Evolutionary conservation across 371 early-diverging fungal genomes (phyloP), one percentile per base, ranked within the genome.

Genomic region (Mucor piriformis): DNA sequence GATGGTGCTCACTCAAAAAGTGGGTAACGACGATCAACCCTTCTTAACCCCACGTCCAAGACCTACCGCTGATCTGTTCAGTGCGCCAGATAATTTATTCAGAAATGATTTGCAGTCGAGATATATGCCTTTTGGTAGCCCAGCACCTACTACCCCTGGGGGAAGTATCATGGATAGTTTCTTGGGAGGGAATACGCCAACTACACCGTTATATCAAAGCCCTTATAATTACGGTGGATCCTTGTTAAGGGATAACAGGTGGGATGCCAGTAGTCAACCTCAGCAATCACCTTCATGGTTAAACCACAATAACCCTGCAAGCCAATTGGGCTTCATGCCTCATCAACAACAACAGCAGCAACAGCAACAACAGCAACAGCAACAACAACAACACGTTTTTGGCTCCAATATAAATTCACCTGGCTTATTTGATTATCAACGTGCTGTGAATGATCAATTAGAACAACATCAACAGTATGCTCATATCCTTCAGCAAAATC

Each of bases 11-110:
- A 83, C 88, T 40, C 73, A 82, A 21, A 79, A 76, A 54, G 74
- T 88, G 2, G 84, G 85, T 8, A 81, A 81, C 46, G 88, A 88
- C 3, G 83, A 84, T 20, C 76, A 82, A 18, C 89, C 89, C 1
- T 91, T 89, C 71, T 66, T 87, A 55, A 66, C 77, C 0, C 72
- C 79, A 15, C 74, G 73, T 18, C 63, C 63, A 18, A 8, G 20
- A 33, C 63, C 67, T 50, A 65, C 61, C 6, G 13, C 25, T 24
- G 61, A 67, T 40, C 27, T 73, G 38, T 71, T 71, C 55, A 70
- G 69, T 6, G 11, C 37, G 13, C 37, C 58, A 12, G 52, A 55
- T 33, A 29, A 54, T 24, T 23, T 62, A 25, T 54, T 61, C 21
- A 65, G 60, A 40, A 59, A 53, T 53, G 57, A 57, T 25, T 33